Conservation (phyloP, 2,329 filamentous ascomycete genomes). For the Penicillium olsonii region DNA sequence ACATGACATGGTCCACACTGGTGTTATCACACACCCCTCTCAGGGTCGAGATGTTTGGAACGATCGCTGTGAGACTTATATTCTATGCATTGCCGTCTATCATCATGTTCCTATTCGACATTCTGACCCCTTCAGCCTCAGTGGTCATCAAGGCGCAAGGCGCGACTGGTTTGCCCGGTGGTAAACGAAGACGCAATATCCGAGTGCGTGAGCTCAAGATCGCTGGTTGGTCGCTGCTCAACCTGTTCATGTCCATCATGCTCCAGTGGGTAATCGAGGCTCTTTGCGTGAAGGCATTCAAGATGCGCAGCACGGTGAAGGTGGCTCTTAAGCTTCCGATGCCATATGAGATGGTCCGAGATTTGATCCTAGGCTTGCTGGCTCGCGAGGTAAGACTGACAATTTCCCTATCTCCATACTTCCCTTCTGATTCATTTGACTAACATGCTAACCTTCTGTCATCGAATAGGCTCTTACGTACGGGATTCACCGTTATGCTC, state of each 20-base stretch:
- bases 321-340: constrained; percentile 62
- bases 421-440: not conserved
- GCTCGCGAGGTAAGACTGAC: constrained; percentile 56
- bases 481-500: constrained; percentile 68
- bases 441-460: constrained; percentile 6
- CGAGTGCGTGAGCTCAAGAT: constrained; percentile 51
- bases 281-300: constrained; percentile 55
- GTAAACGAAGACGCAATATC: constrained; percentile 39
- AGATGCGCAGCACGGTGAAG: constrained; percentile 57
- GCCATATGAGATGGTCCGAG: constrained; percentile 62
- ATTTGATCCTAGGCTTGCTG: constrained; percentile 55
- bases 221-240: constrained; percentile 56
- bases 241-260: constrained; percentile 55
- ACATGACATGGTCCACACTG: constrained; percentile 84
- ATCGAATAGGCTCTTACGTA: constrained; percentile 51
- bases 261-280: constrained; percentile 60
- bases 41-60: constrained; percentile 72
- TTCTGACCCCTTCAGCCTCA: constrained; percentile 67
- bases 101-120: constrained; percentile 72
- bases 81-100: constrained; percentile 75
- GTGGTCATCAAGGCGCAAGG: constrained; percentile 70
- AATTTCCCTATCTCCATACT: not conserved
- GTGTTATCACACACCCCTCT: constrained; percentile 75
- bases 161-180: constrained; percentile 49
- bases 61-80: constrained; percentile 65